These are phyloP conservation scores for Cocos nucifera DNA, from an alignment of 176 grass and related monocot genomes.

Conservation along the genomic window DNA sequence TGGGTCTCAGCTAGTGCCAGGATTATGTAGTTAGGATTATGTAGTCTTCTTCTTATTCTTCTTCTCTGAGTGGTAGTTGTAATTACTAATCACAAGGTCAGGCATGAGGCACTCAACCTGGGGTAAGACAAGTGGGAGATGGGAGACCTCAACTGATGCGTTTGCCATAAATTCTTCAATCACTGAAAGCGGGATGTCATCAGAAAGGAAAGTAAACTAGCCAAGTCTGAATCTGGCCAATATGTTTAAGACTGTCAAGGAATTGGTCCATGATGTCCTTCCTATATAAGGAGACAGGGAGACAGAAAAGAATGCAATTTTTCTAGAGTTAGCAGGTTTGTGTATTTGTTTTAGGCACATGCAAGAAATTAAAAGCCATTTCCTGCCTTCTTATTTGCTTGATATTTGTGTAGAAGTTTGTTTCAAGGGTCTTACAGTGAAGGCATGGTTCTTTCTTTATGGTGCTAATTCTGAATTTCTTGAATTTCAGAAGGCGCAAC, in stretches of 20 bases:
- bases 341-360: not conserved
- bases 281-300: not conserved
- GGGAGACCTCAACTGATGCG: conserved; percentile 39
- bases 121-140: conserved; percentile 52
- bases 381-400: not conserved
- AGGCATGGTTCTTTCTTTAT: too few relatives aligned
- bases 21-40: too few relatives aligned
- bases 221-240: not conserved
- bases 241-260: too few relatives aligned
- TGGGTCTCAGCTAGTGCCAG: conserved; percentile 9
- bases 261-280: not conserved
- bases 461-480: too few relatives aligned
- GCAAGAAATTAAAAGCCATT: not conserved
- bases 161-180: conserved; percentile 29
- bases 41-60: too few relatives aligned
- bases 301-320: not conserved
- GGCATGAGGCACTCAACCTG: conserved; percentile 36
- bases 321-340: not conserved
- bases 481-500: too few relatives aligned
- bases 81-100: conserved; percentile 27
- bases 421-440: too few relatives aligned
- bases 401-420: too few relatives aligned
- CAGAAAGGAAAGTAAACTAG: conserved; percentile 23
- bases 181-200: conserved; percentile 16
- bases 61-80: too few relatives aligned